Evolutionary conservation across 306 rosid genomes (phyloP).

Genomic region (Quercus bicolor): DNA sequence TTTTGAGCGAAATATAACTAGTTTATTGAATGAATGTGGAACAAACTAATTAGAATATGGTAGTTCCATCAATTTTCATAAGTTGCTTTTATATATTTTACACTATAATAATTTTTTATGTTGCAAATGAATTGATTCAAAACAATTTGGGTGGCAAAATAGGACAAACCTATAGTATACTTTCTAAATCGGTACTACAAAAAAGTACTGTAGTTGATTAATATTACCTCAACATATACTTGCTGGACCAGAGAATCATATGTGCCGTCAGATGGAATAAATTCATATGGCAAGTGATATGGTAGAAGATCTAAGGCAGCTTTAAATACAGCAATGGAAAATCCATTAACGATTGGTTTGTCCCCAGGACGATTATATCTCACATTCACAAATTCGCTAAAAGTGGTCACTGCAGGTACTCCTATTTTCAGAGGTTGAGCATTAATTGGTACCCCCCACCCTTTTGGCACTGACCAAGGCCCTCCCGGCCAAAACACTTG

Average conservation of each 20-base stretch:
- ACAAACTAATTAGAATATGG: no score
- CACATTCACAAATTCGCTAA: conserved; percentile 6
- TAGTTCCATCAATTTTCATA: no score
- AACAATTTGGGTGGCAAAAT: neutral
- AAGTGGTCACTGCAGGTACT: neutral
- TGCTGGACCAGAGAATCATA: conserved; percentile 9
- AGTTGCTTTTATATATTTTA: neutral
- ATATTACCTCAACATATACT: neutral
- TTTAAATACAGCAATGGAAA: conserved; percentile 2
- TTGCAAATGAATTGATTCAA: neutral
- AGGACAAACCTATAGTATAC: neutral
- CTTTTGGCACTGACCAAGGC: neutral
- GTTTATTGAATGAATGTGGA: no score
- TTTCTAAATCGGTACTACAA: neutral
- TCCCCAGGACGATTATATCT: neutral
- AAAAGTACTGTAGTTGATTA: neutral
- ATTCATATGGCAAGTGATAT: conserved; percentile 4
- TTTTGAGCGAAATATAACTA: no score
- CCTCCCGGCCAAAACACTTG: neutral
- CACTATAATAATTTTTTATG: neutral
- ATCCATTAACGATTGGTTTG: neutral
- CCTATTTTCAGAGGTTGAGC: neutral
- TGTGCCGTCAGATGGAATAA: neutral
- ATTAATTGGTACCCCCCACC: conserved; percentile 5
- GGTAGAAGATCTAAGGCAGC: conserved; percentile 3